These are phyloP conservation scores for Pichia sporocuriosa DNA, from an alignment of 805 yeast genomes.

Conservation along the genomic window DNA sequence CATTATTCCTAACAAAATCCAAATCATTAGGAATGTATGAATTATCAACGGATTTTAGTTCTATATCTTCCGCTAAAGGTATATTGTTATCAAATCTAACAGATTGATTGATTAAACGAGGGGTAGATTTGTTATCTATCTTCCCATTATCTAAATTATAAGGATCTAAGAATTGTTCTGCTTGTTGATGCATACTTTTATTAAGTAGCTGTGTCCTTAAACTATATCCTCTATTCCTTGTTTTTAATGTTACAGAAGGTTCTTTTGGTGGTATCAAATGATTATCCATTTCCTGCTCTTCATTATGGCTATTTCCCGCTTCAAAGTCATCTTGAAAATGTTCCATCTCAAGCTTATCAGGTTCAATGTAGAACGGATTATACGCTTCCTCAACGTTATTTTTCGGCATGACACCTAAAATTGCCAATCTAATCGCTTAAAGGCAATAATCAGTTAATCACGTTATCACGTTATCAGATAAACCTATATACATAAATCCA, in stretches of 20 bases:
- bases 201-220: constrained; percentile 60
- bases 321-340: neutral
- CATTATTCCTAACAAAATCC: constrained; percentile 14
- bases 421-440: no score
- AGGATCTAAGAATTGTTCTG: constrained; percentile 14
- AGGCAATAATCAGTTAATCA: no score
- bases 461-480: no score
- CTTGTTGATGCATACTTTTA: constrained; percentile 29
- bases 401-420: neutral
- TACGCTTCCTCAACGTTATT: neutral
- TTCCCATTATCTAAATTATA: neutral
- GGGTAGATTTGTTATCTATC: no score
- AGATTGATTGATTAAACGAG: neutral
- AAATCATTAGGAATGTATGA: constrained; percentile 23
- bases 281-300: neutral
- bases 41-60: constrained; percentile 27
- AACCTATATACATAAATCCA: no score
- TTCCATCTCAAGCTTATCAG: neutral
- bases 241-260: constrained; percentile 23
- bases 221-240: constrained; percentile 59
- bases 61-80: constrained; percentile 26
- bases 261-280: constrained; percentile 6
- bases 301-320: neutral
- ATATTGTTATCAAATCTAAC: neutral
- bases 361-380: constrained; percentile 7